Percentiles rank a stretch among this genome's conserved stretches.
These are phyloP conservation scores for Talaromyces funiculosus DNA, from an alignment of 2,329 filamentous ascomycete species.

Conservation along the genomic window DNA sequence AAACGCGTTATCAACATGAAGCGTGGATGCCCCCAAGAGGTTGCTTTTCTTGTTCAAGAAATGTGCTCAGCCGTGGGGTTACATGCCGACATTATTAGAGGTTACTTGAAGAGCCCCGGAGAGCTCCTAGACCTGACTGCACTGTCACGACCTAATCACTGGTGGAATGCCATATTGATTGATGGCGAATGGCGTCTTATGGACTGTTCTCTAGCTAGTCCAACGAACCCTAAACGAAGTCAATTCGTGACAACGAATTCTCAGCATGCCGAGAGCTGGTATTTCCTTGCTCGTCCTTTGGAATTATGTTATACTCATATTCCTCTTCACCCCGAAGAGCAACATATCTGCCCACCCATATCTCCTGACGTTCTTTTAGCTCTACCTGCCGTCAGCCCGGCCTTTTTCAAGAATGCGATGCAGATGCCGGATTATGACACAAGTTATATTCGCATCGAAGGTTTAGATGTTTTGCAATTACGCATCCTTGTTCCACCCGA, in stretches of 20 bases:
- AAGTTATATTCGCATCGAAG: slow-evolving; percentile 75
- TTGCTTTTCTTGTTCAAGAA: slow-evolving; percentile 78
- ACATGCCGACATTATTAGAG: slow-evolving; percentile 77
- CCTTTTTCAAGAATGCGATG: slow-evolving; percentile 77
- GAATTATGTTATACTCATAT: slow-evolving; percentile 96
- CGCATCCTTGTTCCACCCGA: slow-evolving; percentile 83
- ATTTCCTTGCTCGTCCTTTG: slow-evolving; percentile 82
- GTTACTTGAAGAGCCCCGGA: slow-evolving; percentile 85
- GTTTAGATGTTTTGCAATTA: slow-evolving; percentile 87
- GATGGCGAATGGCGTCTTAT: slow-evolving; percentile 96
- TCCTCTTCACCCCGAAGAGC: slow-evolving; percentile 77
- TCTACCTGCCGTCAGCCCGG: slow-evolving; percentile 76
- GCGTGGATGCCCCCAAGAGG: slow-evolving; percentile 81
- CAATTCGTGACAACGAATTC: slow-evolving; percentile 69
- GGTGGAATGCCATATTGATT: slow-evolving; percentile 92
- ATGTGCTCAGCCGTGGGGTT: slow-evolving; percentile 91
- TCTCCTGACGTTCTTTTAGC: slow-evolving; percentile 80
- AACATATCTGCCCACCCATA: slow-evolving; percentile 86
- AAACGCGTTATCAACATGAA: slow-evolving; percentile 77
- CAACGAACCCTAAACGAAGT: slow-evolving; percentile 75
- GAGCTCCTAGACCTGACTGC: slow-evolving; percentile 75
- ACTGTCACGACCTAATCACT: slow-evolving; percentile 86
- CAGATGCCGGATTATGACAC: slow-evolving; percentile 89
- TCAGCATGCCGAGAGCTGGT: slow-evolving; percentile 76
- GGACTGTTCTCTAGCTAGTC: slow-evolving; percentile 86